Evolutionary conservation across 2,329 filamentous ascomycete species (phyloP).

Genomic region (Clarireedia paspali): DNA sequence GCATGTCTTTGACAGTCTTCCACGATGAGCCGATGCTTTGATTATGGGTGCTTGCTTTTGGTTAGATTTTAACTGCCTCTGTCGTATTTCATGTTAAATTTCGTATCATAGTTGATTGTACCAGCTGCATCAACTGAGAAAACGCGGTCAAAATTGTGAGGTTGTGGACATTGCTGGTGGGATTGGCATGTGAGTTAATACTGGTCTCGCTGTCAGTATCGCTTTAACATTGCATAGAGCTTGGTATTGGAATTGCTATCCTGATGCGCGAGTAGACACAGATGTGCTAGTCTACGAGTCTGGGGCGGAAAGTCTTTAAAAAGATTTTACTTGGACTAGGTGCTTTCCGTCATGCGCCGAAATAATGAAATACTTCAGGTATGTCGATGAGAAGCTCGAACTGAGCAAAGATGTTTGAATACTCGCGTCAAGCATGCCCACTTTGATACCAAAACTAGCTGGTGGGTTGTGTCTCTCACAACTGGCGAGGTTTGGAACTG

Average conservation of each 20-base stretch:
- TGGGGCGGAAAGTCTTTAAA: constrained; percentile 33
- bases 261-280: constrained; percentile 35
- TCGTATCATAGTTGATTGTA: background rate
- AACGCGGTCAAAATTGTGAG: background rate
- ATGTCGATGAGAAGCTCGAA: constrained; percentile 37
- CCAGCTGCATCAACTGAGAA: background rate
- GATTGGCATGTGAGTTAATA: background rate
- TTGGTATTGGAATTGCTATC: constrained; percentile 34
- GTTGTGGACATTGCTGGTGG: background rate
- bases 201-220: background rate
- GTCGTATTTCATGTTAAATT: background rate
- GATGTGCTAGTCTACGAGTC: constrained; percentile 26
- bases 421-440: background rate
- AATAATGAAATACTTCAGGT: constrained; percentile 38
- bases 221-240: background rate
- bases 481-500: background rate
- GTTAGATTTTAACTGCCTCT: background rate
- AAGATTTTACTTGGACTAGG: constrained; percentile 38
- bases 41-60: background rate
- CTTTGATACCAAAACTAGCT: background rate
- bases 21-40: background rate
- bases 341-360: constrained; percentile 35
- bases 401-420: constrained; percentile 34
- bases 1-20: background rate
- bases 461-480: background rate